Base-by-base conservation (phyloP, 2,329 filamentous ascomycete genomes). In the Pseudogymnoascus verrucosus region DNA sequence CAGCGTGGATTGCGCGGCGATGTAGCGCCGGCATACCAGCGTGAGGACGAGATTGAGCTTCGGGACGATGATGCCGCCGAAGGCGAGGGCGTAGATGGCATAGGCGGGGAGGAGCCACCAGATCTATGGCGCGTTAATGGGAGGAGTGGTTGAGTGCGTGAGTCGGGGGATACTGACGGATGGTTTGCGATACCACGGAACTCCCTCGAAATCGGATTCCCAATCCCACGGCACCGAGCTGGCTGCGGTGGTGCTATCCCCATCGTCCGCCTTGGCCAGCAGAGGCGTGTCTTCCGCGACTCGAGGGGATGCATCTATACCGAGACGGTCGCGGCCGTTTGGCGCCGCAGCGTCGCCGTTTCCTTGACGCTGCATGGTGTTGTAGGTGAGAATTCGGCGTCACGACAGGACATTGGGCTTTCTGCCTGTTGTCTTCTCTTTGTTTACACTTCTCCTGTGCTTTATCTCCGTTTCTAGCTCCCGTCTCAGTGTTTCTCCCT, bases 41-140 rank as follows among this genome's bases (percentile, higher is more conserved):
- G 88, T 83, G 66, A 96, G 81, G 66, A 96, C 91, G 76, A 97
- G 78, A 71, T 96, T 96, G 66, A 96, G 81, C 74, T 89, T 95
- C 8, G 93, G 93, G 7, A 97, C 90, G 6, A 95, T 80, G 5
- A 90, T 84, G 64, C 91, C 91, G 34, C 93, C 95, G 74, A 95
- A 93, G 0, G 93, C 92, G 62, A 96, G 79, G 0, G 91, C 91
- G 72, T 91, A 93, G 51, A 96, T 76, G 63, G 89, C 81, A 75
- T 93, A 95, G 0, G 92, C 90, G 0, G 84, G 85, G 6, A 98
- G 75, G 4, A 98, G 80, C 90, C 92, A 98, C 75, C 82, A 90
- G 62, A 96, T 84, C 90, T 90, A 12, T n/a, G 21, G 23, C 21
- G 23, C 3, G 44, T 51, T 51, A 51, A 28, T 51, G 21, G 23